phyloP scores from a whole-genome alignment of 768 basidiomycete species.

The Rossbeevera mucosa region DNA sequence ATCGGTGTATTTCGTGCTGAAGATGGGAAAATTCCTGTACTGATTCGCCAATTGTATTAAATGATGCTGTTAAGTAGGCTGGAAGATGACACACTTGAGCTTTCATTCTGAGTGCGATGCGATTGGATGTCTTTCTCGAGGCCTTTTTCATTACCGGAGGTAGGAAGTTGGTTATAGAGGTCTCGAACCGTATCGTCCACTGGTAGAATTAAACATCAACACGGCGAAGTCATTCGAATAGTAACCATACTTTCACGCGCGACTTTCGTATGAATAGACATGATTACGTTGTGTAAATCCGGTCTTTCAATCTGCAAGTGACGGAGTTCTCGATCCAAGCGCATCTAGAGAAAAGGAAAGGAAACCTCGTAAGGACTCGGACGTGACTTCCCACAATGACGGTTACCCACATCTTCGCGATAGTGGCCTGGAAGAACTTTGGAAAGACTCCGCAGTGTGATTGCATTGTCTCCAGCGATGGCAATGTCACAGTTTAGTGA shows the following conservation, averaged over 20 bases:
- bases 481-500: not conserved
- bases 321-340: not conserved
- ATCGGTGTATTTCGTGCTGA: not conserved
- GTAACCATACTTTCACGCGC: not conserved
- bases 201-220: not conserved
- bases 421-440: not conserved
- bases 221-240: not conserved
- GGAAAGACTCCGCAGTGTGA: not conserved
- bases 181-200: not conserved
- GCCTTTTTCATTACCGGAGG: not conserved
- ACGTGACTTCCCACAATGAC: not conserved
- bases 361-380: not conserved
- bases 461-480: not conserved
- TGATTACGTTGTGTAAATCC: not conserved
- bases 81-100: too few relatives aligned
- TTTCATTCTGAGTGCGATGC: too few relatives aligned
- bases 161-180: not conserved
- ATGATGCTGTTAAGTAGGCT: too few relatives aligned
- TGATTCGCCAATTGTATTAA: too few relatives aligned
- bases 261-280: not conserved
- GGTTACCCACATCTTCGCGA: not conserved
- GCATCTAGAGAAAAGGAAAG: not conserved
- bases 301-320: not conserved
- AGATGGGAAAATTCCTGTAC: too few relatives aligned
- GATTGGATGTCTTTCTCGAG: not conserved